These are phyloP conservation scores for Phytophthora sp. DNA, from an alignment of 352 stramenopile genomes.

Conservation along the genomic window DNA sequence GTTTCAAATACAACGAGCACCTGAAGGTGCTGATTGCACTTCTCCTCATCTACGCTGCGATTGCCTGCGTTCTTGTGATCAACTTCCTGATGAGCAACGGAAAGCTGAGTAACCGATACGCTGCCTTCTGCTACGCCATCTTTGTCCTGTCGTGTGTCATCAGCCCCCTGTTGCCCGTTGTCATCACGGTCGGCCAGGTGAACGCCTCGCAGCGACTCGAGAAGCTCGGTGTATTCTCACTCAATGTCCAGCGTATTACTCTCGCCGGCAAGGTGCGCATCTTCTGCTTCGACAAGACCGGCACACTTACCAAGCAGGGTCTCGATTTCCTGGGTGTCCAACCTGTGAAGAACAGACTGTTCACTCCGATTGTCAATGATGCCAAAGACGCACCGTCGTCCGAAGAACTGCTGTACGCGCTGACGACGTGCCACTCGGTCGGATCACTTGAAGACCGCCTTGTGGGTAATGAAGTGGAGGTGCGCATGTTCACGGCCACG, in stretches of 20 bases:
- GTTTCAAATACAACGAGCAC: constrained; percentile 93
- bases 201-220: constrained; percentile 83
- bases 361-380: constrained; percentile 56
- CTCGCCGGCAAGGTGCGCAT: constrained; percentile 89
- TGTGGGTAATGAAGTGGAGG: constrained; percentile 86
- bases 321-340: constrained; percentile 72
- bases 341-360: constrained; percentile 21
- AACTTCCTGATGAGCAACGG: constrained; percentile 72
- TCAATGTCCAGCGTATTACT: constrained; percentile 84
- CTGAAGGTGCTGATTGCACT: constrained; percentile 82
- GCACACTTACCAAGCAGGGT: constrained; percentile 92
- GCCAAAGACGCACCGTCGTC: constrained; percentile 44
- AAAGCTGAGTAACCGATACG: constrained; percentile 25
- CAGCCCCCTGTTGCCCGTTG: constrained; percentile 85
- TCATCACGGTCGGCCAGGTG: constrained; percentile 88
- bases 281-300: constrained; percentile 94
- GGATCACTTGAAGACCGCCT: constrained; percentile 66
- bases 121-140: constrained; percentile 75
- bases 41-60: constrained; percentile 73
- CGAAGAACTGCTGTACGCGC: constrained; percentile 56
- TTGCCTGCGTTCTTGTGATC: constrained; percentile 69
- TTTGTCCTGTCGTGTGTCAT: constrained; percentile 75
- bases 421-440: constrained; percentile 89
- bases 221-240: constrained; percentile 76
- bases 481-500: constrained; percentile 73